Conservation (phyloP, 768 basidiomycete species). For the Clitopilus passeckerianus region DNA sequence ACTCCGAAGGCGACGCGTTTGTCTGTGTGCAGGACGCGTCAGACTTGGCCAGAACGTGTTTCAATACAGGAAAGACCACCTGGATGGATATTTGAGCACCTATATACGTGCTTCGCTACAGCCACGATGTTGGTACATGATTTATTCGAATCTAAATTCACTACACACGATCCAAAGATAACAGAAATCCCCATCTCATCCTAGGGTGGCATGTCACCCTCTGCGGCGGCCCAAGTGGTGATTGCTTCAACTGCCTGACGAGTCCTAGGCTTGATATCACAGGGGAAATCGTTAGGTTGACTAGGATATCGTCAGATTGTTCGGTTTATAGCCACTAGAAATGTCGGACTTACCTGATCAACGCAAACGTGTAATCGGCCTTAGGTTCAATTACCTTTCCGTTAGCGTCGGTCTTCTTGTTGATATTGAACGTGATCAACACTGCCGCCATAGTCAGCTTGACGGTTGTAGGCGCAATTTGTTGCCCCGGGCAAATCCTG, state of each 20-base stretch:
- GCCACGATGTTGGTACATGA: too few species aligned
- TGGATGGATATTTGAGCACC: too few species aligned
- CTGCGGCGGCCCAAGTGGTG: neutral
- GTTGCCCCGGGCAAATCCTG: neutral
- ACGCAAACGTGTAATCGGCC: neutral
- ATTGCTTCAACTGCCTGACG: neutral
- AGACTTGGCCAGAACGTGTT: too few species aligned
- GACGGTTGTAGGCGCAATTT: constrained; percentile 1
- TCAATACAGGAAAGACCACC: too few species aligned
- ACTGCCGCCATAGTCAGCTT: constrained; percentile 1
- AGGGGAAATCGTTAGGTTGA: neutral
- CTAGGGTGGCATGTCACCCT: neutral
- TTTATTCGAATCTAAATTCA: too few species aligned
- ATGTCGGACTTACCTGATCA: constrained; percentile 1
- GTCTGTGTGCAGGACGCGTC: too few species aligned
- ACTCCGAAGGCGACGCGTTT: too few species aligned
- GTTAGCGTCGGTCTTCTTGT: neutral
- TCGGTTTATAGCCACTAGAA: neutral
- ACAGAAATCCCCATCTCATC: too few species aligned
- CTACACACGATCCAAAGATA: too few species aligned
- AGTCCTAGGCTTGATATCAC: neutral
- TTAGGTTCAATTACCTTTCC: neutral
- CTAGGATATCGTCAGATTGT: neutral
- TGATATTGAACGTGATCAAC: constrained; percentile 1
- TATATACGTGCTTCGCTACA: too few species aligned